A percentile compares a stretch with the other conserved stretches of the same genome.
Evolutionary conservation across 495 filamentous ascomycete genomes (phyloP).

Genomic region (Oidiodendron maius): DNA sequence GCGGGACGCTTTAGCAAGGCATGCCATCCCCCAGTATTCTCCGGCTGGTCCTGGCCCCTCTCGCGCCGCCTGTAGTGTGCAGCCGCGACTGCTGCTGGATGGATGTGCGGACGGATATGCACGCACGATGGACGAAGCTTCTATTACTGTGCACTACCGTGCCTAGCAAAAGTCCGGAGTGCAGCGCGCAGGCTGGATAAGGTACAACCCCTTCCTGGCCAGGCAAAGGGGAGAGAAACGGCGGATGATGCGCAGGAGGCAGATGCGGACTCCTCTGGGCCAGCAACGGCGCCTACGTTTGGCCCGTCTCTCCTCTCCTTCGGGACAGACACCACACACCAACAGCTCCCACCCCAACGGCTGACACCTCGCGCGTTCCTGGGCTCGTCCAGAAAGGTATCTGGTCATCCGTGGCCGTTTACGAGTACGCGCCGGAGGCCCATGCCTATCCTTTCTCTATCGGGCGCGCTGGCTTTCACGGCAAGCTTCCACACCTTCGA

Average conservation of each 20-base stretch:
- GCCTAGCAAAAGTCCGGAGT: conserved; percentile 21
- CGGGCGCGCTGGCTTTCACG: too few relatives aligned
- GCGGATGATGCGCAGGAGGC: conserved; percentile 3
- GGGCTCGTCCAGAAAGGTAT: too few relatives aligned
- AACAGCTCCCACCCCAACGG: too few relatives aligned
- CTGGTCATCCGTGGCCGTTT: too few relatives aligned
- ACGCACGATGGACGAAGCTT: conserved; percentile 16
- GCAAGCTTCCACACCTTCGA: too few relatives aligned
- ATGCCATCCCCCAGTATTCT: not conserved
- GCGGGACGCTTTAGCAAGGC: too few relatives aligned
- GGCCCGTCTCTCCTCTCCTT: not conserved
- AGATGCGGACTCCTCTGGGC: not conserved
- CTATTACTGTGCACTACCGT: too few relatives aligned
- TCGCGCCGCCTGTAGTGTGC: too few relatives aligned
- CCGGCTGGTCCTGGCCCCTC: not conserved
- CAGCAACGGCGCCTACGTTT: not conserved
- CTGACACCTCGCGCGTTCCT: too few relatives aligned
- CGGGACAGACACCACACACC: too few relatives aligned
- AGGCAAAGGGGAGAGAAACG: not conserved
- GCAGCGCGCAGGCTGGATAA: conserved; percentile 9
- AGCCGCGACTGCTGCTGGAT: conserved; percentile 1
- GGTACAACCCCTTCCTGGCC: not conserved
- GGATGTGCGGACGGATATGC: conserved; percentile 2
- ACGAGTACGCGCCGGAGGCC: too few relatives aligned
- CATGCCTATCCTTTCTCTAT: too few relatives aligned